Percentiles rank a stretch among this genome's conserved stretches.
Evolutionary conservation across 768 basidiomycete genomes (phyloP).

Genomic region (Coprinopsis cinerea): DNA sequence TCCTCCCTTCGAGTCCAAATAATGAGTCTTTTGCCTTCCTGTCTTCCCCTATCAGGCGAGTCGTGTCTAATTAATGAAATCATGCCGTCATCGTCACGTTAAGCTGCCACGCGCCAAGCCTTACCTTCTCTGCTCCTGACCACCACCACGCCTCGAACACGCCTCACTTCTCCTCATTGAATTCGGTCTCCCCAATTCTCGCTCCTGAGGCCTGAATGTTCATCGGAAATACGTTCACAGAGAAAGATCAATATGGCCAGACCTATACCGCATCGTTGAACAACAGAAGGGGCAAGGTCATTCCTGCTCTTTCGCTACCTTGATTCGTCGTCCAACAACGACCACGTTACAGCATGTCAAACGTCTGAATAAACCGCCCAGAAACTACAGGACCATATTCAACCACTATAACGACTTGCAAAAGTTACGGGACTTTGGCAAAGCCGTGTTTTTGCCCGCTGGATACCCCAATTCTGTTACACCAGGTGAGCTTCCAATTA

Average conservation of each 20-base stretch:
- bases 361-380: neutral
- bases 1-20: slow-evolving; percentile 18
- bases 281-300: neutral
- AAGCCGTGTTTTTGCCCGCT: slow-evolving; percentile 12
- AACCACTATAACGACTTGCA: neutral
- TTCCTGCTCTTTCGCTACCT: neutral
- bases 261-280: neutral
- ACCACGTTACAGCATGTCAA: neutral
- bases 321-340: neutral
- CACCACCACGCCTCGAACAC: too few relatives aligned
- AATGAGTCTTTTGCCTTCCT: too few relatives aligned
- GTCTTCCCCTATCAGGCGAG: too few relatives aligned
- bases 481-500: slow-evolving; percentile 6
- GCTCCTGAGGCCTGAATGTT: too few relatives aligned
- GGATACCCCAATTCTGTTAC: slow-evolving; percentile 14
- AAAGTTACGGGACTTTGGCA: slow-evolving; percentile 3
- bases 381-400: neutral
- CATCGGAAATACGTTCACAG: neutral
- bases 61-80: too few relatives aligned
- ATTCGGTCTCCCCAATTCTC: too few relatives aligned
- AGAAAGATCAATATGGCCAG: neutral
- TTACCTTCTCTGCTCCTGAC: too few relatives aligned
- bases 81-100: too few relatives aligned
- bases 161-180: too few relatives aligned
- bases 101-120: too few relatives aligned